Conservation (phyloP, 1,139 yeast species). For the Scheffersomyces titani region DNA sequence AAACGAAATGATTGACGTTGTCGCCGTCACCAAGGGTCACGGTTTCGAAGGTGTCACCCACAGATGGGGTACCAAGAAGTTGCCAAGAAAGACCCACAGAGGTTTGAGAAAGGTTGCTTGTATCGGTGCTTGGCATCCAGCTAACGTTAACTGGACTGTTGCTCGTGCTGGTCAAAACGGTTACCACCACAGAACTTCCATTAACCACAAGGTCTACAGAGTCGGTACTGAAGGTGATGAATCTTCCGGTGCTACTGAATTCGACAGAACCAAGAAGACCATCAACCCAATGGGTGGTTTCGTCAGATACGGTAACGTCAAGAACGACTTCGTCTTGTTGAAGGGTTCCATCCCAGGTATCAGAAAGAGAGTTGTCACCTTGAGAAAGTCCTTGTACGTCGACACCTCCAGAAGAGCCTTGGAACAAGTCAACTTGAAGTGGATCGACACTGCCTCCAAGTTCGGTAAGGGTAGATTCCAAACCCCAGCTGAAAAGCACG, state of each 20-base stretch:
- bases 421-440: conserved; percentile 95
- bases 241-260: conserved; percentile 92
- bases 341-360: conserved; percentile 99
- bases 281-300: conserved; percentile 99
- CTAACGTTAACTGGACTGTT: conserved; percentile 99
- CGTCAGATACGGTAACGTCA: conserved; percentile 98
- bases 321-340: conserved; percentile 94
- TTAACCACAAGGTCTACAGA: conserved; percentile 99
- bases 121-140: conserved; percentile 99
- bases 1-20: conserved; percentile 97
- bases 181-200: conserved; percentile 99
- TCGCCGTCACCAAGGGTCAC: conserved; percentile 99
- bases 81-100: conserved; percentile 99
- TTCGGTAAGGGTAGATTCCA: conserved; percentile 99
- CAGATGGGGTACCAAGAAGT: conserved; percentile 99
- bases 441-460: conserved; percentile 99
- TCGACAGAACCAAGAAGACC: conserved; percentile 99
- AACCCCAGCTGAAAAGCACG: conserved; percentile 99
- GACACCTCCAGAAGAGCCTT: conserved; percentile 98
- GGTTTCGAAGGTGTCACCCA: conserved; percentile 99
- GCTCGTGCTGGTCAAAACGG: conserved; percentile 99
- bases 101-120: conserved; percentile 99
- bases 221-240: conserved; percentile 96
- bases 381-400: conserved; percentile 97
- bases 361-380: conserved; percentile 98